Evolutionary conservation across 352 stramenopile species (phyloP), one percentile per base, ranked within the genome.

Genomic region (Phytophthora idaei): DNA sequence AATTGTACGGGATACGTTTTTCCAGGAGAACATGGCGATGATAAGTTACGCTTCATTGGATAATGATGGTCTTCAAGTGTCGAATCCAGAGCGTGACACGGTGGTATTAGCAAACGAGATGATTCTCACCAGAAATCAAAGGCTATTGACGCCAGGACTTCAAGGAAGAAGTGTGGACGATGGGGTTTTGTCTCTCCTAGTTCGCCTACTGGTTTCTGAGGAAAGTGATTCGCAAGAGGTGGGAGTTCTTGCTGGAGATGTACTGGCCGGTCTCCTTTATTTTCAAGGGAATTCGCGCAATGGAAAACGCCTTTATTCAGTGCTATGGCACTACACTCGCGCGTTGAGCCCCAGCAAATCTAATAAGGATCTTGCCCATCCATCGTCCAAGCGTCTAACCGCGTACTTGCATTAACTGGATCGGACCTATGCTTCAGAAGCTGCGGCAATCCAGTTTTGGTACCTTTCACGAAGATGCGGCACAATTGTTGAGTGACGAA

Each of bases 21-120:
- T 80, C 14, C 69, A 80, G 36, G 73, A 78, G 32, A 67, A 74
- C 46, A 69, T 71, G 52, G 69, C 68, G 12, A 54, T 51, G 15
- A 7, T 79, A 14, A 53, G 56, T 3, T 48, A 73, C 25, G 7
- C 17, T 28, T 10, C 63, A 17, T 45, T 64, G 4, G 46, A 34
- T 36, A 41, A 27, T 9, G 42, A 58, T 8, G 56, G 61, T 4
- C 21, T 21, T 21, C 36, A 61, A 29, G 3, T 27, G 12, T 41
- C 17, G 17, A 48, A 29, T 14, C 8, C 15, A 48, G 64, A 71
- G 27, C 29, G 34, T 1, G 64, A 72, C n/a, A 47, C 8, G 11
- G 25, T 72, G 15, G 44, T 63, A 3, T 7, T 73, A 6, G 64
- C 69, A n/a, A 79, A 79, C 64, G 25, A 44, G 49, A 69, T 79